A percentile compares a stretch with the other conserved stretches of the same genome.
phyloP scores from a whole-genome alignment of 2,329 filamentous ascomycete species.

The Biscogniauxia marginata region DNA sequence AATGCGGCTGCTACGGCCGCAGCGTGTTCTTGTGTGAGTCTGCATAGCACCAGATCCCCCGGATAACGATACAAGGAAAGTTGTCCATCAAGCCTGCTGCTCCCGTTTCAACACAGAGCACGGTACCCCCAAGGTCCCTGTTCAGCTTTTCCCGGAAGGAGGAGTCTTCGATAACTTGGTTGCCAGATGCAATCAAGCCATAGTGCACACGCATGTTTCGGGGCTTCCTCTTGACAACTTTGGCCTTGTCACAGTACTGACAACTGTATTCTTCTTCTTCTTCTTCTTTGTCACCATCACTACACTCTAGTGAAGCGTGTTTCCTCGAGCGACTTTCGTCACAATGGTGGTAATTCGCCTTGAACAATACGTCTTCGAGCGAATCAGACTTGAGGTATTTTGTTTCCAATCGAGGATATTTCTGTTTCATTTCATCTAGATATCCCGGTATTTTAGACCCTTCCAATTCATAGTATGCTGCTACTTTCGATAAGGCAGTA shows the following conservation, averaged over 20 bases:
- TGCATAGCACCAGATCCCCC: slow-evolving; percentile 28
- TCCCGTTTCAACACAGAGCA: slow-evolving; percentile 24
- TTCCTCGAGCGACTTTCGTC: neutral
- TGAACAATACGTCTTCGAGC: slow-evolving; percentile 18
- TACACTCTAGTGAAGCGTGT: neutral
- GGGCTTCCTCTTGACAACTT: slow-evolving; percentile 13
- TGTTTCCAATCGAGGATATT: slow-evolving; percentile 12
- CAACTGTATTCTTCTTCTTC: slow-evolving; percentile 14
- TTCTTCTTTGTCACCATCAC: slow-evolving; percentile 5
- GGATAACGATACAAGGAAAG: slow-evolving; percentile 27
- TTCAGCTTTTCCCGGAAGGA: slow-evolving; percentile 16
- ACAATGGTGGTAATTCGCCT: slow-evolving; percentile 5
- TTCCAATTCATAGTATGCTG: slow-evolving; percentile 8
- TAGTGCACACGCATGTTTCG: slow-evolving; percentile 24
- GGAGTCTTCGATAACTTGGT: slow-evolving; percentile 24
- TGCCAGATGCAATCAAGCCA: slow-evolving; percentile 28
- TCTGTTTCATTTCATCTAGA: slow-evolving; percentile 15
- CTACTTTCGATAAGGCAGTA: slow-evolving; percentile 15
- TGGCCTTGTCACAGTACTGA: slow-evolving; percentile 15
- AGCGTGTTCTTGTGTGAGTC: slow-evolving; percentile 24
- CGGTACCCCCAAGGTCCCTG: slow-evolving; percentile 3
- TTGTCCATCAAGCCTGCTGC: slow-evolving; percentile 21
- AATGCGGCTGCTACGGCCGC: neutral
- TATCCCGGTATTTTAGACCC: slow-evolving; percentile 19
- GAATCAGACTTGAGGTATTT: slow-evolving; percentile 17